Evolutionary conservation across 768 basidiomycete genomes (phyloP).

Genomic region (Mycena galopus): DNA sequence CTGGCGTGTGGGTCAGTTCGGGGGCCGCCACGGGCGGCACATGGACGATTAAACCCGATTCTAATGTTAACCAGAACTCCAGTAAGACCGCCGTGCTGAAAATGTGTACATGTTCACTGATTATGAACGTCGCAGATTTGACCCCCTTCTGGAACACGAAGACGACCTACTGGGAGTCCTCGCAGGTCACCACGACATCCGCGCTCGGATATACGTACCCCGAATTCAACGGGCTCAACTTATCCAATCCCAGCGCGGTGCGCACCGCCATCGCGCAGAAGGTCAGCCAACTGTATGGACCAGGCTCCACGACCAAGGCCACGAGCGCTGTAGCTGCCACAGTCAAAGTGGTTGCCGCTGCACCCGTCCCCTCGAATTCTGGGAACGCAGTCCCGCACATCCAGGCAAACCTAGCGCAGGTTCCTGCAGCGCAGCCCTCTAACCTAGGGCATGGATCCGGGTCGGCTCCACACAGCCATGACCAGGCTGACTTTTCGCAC

Average conservation of each 20-base stretch:
- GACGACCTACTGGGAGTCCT: slow-evolving; percentile 55
- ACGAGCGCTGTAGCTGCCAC: not conserved
- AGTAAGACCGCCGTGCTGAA: slow-evolving; percentile 37
- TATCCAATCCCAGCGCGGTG: slow-evolving; percentile 44
- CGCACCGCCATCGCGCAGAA: slow-evolving; percentile 47
- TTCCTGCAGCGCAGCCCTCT: not conserved
- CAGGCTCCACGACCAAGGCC: too few relatives aligned
- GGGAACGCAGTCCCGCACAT: not conserved
- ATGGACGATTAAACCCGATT: slow-evolving; percentile 46
- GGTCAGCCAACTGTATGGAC: slow-evolving; percentile 54
- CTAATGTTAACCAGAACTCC: slow-evolving; percentile 43
- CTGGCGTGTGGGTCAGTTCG: slow-evolving; percentile 52
- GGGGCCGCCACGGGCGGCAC: slow-evolving; percentile 48
- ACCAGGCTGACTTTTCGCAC: not conserved
- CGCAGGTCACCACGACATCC: slow-evolving; percentile 44
- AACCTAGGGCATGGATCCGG: not conserved
- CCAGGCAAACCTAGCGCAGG: not conserved
- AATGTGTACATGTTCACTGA: not conserved
- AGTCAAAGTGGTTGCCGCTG: not conserved
- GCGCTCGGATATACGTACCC: slow-evolving; percentile 63
- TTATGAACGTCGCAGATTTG: slow-evolving; percentile 46
- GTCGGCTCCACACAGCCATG: not conserved
- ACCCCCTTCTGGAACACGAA: slow-evolving; percentile 62
- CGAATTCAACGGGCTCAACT: slow-evolving; percentile 59
- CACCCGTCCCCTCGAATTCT: too few relatives aligned